phyloP scores from a whole-genome alignment of 306 rosid species.

The Elaeagnus macrophylla region DNA sequence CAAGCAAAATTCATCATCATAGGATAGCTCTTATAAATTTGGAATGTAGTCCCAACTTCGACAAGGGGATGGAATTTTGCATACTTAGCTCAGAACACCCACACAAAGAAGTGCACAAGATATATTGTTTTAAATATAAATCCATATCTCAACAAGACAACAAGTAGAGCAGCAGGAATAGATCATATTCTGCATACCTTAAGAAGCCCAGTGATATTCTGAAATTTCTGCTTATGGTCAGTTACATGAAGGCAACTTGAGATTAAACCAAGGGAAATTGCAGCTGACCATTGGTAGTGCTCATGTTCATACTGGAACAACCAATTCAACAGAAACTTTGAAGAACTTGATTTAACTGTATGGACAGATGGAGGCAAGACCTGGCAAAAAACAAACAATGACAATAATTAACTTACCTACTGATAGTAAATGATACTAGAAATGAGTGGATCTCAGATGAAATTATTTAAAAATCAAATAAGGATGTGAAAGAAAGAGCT shows the following conservation, averaged over 20 bases:
- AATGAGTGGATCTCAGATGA: background rate
- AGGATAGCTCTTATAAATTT: no score
- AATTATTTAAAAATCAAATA: background rate
- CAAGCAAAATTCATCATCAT: no score
- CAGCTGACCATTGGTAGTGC: slow-evolving; percentile 83
- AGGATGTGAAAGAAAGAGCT: background rate
- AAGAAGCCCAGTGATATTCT: slow-evolving; percentile 67
- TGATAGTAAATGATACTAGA: background rate
- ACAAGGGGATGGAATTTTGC: no score
- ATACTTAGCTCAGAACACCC: no score
- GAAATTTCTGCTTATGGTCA: slow-evolving; percentile 74
- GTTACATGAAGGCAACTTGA: slow-evolving; percentile 88
- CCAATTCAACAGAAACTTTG: slow-evolving; percentile 84
- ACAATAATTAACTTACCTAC: slow-evolving; percentile 3
- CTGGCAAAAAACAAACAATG: slow-evolving; percentile 30
- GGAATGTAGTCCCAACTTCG: no score
- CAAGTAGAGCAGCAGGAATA: no score
- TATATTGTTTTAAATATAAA: slow-evolving; percentile 1
- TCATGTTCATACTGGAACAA: slow-evolving; percentile 86
- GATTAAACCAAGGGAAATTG: slow-evolving; percentile 86
- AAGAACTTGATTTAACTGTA: slow-evolving; percentile 79
- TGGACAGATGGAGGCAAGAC: slow-evolving; percentile 85
- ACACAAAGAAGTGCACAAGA: no score
- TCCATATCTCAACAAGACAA: background rate
- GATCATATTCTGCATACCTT: slow-evolving; percentile 40